Percentiles rank a stretch among this genome's conserved stretches.
phyloP scores from a whole-genome alignment of 2,329 filamentous ascomycete genomes.

The Domatiomyces catenatus region DNA sequence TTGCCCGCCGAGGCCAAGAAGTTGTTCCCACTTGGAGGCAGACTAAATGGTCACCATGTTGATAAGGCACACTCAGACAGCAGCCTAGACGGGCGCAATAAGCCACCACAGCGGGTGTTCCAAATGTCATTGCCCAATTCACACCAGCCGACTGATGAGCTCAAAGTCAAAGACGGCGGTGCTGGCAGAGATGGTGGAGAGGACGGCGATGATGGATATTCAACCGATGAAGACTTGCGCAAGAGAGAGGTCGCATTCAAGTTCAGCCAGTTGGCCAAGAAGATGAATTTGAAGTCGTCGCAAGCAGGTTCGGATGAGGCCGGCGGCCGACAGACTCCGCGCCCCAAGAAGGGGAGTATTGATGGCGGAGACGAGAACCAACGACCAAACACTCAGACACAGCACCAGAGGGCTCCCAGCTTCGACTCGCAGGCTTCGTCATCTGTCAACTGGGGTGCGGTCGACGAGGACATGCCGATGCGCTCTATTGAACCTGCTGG shows the following conservation, averaged over 20 bases:
- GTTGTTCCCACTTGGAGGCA: background rate
- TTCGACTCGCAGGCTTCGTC: background rate
- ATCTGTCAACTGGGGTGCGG: slow-evolving; percentile 14
- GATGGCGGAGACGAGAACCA: background rate
- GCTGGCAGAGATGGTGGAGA: background rate
- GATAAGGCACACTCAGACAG: background rate
- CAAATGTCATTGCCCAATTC: background rate
- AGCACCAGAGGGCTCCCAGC: background rate
- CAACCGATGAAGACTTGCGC: background rate
- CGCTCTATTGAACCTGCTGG: slow-evolving; percentile 11
- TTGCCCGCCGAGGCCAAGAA: background rate
- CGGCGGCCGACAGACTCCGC: background rate
- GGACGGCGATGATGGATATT: background rate
- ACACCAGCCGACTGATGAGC: background rate
- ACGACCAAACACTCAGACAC: background rate
- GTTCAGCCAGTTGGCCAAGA: background rate
- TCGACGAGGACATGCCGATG: slow-evolving; percentile 13
- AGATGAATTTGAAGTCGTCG: background rate
- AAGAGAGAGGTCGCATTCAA: background rate
- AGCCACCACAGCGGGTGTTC: background rate
- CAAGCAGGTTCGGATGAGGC: background rate
- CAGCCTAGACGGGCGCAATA: background rate
- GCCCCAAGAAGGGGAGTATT: background rate
- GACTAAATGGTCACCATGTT: background rate
- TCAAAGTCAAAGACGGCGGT: no score